A percentile compares a stretch with the other conserved stretches of the same genome.
phyloP scores from a whole-genome alignment of 2,329 filamentous ascomycete species.

The Epichloe gansuensis region DNA sequence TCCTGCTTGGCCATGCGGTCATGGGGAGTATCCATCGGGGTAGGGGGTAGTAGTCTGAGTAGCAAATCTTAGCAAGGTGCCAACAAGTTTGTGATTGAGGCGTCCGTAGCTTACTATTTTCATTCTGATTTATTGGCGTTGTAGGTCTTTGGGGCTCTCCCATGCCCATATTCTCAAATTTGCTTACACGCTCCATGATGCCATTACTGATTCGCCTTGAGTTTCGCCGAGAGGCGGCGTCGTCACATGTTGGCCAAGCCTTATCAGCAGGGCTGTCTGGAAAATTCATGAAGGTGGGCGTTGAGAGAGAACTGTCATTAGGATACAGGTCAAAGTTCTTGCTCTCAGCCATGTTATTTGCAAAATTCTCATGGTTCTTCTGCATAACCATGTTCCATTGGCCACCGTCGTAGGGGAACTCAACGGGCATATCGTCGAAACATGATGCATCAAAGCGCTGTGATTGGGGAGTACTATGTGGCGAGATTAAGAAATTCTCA shows the following conservation, averaged over 20 bases:
- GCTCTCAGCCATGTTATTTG: slow-evolving; percentile 27
- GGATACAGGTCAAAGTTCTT: slow-evolving; percentile 40
- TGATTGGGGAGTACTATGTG: slow-evolving; percentile 41
- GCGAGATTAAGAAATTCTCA: slow-evolving; percentile 47
- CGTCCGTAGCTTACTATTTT: slow-evolving; percentile 36
- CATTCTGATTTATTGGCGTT: slow-evolving; percentile 51
- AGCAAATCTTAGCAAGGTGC: slow-evolving; percentile 4
- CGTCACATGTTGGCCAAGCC: slow-evolving; percentile 35
- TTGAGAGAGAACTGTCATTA: slow-evolving; percentile 33
- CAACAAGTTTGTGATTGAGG: background rate
- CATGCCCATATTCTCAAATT: slow-evolving; percentile 42
- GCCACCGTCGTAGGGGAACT: slow-evolving; percentile 35
- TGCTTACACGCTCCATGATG: slow-evolving; percentile 46
- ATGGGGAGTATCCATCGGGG: slow-evolving; percentile 53
- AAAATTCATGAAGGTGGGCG: slow-evolving; percentile 38
- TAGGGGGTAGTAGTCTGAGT: slow-evolving; percentile 50
- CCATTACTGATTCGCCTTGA: slow-evolving; percentile 45
- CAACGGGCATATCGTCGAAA: slow-evolving; percentile 30
- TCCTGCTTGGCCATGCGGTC: slow-evolving; percentile 32
- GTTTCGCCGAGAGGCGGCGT: slow-evolving; percentile 31
- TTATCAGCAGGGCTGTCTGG: slow-evolving; percentile 32
- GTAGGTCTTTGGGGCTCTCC: slow-evolving; percentile 39
- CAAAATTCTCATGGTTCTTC: slow-evolving; percentile 33
- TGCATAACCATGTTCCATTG: slow-evolving; percentile 33
- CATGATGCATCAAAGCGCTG: slow-evolving; percentile 39